phyloP scores from a whole-genome alignment of 345 rosid genomes.

The Passiflora organensis region DNA sequence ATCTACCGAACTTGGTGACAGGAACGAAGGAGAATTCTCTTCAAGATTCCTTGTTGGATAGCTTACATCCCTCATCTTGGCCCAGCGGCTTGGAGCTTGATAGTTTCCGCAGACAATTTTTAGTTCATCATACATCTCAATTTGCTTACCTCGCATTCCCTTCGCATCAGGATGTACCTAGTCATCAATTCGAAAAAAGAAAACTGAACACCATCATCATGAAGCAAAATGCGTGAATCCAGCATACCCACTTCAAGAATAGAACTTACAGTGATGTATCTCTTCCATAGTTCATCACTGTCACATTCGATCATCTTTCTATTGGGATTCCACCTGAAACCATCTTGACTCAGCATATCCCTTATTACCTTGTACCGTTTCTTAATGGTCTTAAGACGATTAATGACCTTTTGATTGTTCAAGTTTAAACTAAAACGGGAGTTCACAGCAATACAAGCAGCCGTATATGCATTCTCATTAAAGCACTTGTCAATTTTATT shows the following conservation, averaged over 20 bases:
- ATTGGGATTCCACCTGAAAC: conserved; percentile 70
- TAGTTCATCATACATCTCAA: conserved; percentile 82
- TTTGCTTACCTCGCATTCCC: conserved; percentile 74
- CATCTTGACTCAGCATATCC: conserved; percentile 72
- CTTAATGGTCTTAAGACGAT: conserved; percentile 86
- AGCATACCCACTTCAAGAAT: not conserved
- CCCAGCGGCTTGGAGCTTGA: conserved; percentile 64
- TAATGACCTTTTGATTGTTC: conserved; percentile 76
- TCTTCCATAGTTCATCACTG: conserved; percentile 75
- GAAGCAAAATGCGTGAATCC: not conserved
- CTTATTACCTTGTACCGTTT: conserved; percentile 72
- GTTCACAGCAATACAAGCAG: conserved; percentile 73
- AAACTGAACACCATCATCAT: conserved; percentile 3
- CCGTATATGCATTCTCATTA: conserved; percentile 70
- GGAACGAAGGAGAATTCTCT: conserved; percentile 66
- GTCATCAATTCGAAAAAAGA: conserved; percentile 15
- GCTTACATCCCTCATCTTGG: conserved; percentile 55
- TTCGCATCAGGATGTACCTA: conserved; percentile 74
- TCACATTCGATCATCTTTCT: conserved; percentile 64
- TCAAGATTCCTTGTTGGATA: conserved; percentile 48
- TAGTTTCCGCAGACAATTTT: conserved; percentile 74
- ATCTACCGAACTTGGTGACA: conserved; percentile 58
- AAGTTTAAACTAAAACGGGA: conserved; percentile 58
- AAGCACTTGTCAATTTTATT: conserved; percentile 79
- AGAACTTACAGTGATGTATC: conserved; percentile 61